Conservation (phyloP, 495 filamentous ascomycete genomes). For the Aspergillus biplanus region DNA sequence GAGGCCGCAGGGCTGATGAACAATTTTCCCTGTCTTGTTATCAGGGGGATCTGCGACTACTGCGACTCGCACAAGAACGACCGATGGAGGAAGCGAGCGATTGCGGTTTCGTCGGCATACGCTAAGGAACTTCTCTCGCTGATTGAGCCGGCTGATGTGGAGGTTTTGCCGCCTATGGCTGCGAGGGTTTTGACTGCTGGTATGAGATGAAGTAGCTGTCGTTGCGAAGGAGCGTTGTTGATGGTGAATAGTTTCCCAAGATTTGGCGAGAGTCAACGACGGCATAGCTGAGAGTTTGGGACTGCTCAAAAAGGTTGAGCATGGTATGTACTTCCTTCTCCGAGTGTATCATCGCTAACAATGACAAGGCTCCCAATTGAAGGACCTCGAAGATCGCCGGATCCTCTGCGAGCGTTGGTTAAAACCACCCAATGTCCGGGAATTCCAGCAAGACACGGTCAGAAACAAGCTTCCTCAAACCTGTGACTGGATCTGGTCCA, state of each 20-base stretch:
- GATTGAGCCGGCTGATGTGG: conserved; percentile 7
- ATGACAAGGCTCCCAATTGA: neutral
- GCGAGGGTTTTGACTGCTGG: neutral
- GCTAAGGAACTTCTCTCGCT: conserved; percentile 8
- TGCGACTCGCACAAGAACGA: conserved; percentile 7
- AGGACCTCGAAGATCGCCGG: neutral
- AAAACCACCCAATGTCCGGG: neutral
- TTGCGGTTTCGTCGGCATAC: neutral
- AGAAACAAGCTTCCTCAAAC: neutral
- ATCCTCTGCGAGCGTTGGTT: neutral
- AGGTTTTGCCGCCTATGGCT: neutral
- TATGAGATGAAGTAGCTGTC: neutral
- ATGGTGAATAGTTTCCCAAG: neutral
- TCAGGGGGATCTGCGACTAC: conserved; percentile 9
- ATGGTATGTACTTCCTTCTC: neutral
- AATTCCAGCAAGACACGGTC: neutral
- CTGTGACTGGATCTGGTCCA: conserved; percentile 5
- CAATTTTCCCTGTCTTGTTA: neutral
- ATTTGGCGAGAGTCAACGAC: neutral
- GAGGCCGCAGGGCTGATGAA: neutral
- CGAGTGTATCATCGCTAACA: neutral
- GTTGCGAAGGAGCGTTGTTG: neutral
- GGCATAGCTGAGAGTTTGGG: neutral
- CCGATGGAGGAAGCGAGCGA: neutral
- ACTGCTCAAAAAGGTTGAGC: neutral